Evolutionary conservation across 331 rosid genomes (phyloP).

Genomic region (Rhamnella rubrinervis): DNA sequence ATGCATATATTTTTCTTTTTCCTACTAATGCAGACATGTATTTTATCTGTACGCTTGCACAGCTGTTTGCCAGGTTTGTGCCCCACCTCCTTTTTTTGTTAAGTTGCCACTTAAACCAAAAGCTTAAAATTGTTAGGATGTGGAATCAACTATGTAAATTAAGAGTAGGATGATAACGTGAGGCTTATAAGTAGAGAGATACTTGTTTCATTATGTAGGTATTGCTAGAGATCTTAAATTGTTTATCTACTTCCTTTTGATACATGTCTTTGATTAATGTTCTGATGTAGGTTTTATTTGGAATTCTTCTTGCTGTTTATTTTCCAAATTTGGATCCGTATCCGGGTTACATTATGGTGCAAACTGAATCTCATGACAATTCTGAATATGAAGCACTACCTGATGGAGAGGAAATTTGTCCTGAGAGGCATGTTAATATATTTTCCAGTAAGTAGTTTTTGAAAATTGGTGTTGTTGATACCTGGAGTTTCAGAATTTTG

Average conservation of each 20-base stretch:
- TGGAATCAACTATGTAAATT: too few relatives aligned
- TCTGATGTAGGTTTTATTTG: constrained; percentile 66
- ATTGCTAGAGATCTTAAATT: not conserved
- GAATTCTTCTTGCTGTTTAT: constrained; percentile 54
- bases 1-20: constrained; percentile 24
- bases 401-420: constrained; percentile 69
- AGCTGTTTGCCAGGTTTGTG: constrained; percentile 56
- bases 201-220: not conserved
- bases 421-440: constrained; percentile 56
- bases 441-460: constrained; percentile 61
- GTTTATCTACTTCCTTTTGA: not conserved
- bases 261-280: constrained; percentile 16
- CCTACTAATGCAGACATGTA: constrained; percentile 45
- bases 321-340: constrained; percentile 74
- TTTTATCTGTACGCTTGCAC: constrained; percentile 46
- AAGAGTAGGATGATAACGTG: too few relatives aligned
- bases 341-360: constrained; percentile 44
- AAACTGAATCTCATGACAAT: constrained; percentile 49
- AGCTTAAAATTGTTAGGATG: too few relatives aligned
- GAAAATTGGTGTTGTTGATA: too few relatives aligned
- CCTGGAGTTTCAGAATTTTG: not conserved
- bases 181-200: not conserved
- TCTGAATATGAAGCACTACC: constrained; percentile 63
- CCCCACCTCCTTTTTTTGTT: not conserved
- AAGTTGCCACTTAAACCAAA: too few relatives aligned